Evolutionary conservation across 177 flowering plant genomes (phyloP).

Genomic region (Vitis hybrid): DNA sequence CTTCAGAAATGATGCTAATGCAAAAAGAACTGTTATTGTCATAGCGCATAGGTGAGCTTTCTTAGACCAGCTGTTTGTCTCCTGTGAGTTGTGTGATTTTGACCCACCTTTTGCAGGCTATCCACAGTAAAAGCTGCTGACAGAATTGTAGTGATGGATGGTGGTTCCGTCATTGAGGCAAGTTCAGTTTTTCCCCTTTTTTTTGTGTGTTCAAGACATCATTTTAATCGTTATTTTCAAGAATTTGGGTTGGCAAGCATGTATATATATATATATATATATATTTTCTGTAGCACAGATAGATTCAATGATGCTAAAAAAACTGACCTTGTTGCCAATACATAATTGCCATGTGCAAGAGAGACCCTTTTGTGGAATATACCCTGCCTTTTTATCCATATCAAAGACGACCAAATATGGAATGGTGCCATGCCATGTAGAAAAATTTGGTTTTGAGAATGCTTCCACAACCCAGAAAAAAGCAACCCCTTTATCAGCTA

Average conservation of each 20-base stretch:
- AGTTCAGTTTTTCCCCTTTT: not conserved
- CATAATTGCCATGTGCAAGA: no score
- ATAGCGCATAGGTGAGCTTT: constrained; percentile 34
- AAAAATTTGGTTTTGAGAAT: no score
- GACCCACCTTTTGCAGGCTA: constrained; percentile 19
- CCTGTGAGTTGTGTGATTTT: not conserved
- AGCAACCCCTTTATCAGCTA: no score
- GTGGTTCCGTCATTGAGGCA: constrained; percentile 33
- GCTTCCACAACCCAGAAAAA: no score
- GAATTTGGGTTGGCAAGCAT: not conserved
- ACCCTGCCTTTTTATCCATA: no score
- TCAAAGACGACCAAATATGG: no score
- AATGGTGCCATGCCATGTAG: no score
- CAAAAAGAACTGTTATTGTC: constrained; percentile 29
- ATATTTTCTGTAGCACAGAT: no score
- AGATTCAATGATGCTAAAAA: no score
- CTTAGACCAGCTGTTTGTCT: not conserved
- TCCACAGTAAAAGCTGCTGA: constrained; percentile 30
- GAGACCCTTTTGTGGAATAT: no score
- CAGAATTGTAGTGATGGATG: constrained; percentile 33
- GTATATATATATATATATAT: no score
- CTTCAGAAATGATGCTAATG: constrained; percentile 18
- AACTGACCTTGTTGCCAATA: no score
- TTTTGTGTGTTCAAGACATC: not conserved
- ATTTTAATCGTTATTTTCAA: not conserved